Base-by-base conservation (phyloP, 1,284 basidiomycete genomes). In the Afroboletus lepidellus region DNA sequence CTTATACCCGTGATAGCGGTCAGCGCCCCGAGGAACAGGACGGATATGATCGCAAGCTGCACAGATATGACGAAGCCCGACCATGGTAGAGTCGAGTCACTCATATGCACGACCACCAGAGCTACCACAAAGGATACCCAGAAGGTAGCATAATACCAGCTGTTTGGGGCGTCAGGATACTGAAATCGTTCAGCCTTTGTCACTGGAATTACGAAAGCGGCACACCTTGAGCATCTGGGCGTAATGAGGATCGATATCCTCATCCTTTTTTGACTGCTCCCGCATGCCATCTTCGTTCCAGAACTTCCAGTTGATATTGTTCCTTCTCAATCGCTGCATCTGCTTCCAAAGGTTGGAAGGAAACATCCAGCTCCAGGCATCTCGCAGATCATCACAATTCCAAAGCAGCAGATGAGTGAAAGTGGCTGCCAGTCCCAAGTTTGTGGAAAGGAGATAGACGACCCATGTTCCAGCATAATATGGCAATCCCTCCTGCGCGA, bases 1-100 rank as follows among this genome's bases (percentile, higher is more conserved):
- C 58, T 48, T 53, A 79, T 67, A 4, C 83, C 83, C 12, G 80
- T 82, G 36, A 83, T 82, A 2, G 80, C 80, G 46, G 66, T 74
- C 9, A 81, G 57, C 1, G 76, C 69, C 24, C 75, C 75, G 50
- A 78, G 72, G 68, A 81, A 79, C 27, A 80, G 57, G 53, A 78
- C 74, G 8, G 70, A 75, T 20, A 78, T 49, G 1, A 60, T 60
- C 0, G 72, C 72, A 9, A 80, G 58, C 5, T 77, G 39, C 7
- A 74, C 58, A 2, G 78, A 64, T 43, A 78, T 61, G 8, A 75
- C 24, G 47, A 79, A 70, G 0, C 77, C 46, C 58, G 60, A 81
- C 75, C 80, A 81, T 5, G 80, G 79, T 7, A 82, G 61, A 5
- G 77, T 80, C 1, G 77, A 78, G 55, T 76, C 54, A 5, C 72